phyloP scores from a whole-genome alignment of 495 filamentous ascomycete genomes.

The Physcia stellaris region DNA sequence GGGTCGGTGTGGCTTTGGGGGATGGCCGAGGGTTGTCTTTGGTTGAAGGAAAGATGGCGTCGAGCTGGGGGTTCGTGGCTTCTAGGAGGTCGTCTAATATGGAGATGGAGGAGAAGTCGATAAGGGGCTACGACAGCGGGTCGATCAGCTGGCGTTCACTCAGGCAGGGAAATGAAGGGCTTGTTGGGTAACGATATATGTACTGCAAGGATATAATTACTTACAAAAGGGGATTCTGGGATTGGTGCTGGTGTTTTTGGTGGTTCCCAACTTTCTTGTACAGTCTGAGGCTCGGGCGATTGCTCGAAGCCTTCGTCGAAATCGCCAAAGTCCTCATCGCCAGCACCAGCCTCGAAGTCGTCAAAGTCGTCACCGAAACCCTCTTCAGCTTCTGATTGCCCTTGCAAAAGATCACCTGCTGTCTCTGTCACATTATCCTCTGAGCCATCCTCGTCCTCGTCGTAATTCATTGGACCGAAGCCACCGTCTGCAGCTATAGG shows the following conservation, averaged over 20 bases:
- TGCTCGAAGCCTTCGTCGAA: slow-evolving; percentile 81
- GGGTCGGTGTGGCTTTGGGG: slow-evolving; percentile 9
- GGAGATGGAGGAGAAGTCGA: slow-evolving; percentile 48
- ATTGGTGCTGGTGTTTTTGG: slow-evolving; percentile 29
- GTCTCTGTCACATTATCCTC: slow-evolving; percentile 24
- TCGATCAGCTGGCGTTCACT: no score
- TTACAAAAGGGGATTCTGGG: slow-evolving; percentile 32
- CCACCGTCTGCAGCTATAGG: slow-evolving; percentile 24
- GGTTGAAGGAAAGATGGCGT: slow-evolving; percentile 39
- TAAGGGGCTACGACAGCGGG: slow-evolving; percentile 18
- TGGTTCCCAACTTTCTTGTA: slow-evolving; percentile 25
- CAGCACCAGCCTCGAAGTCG: slow-evolving; percentile 74
- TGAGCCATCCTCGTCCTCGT: slow-evolving; percentile 29
- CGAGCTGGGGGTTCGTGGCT: slow-evolving; percentile 35
- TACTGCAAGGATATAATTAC: slow-evolving; percentile 14
- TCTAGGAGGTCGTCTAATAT: slow-evolving; percentile 32
- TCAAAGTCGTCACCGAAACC: slow-evolving; percentile 86
- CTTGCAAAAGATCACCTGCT: slow-evolving; percentile 23
- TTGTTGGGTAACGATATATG: background rate
- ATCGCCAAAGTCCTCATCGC: slow-evolving; percentile 67
- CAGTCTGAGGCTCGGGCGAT: slow-evolving; percentile 26
- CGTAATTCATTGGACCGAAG: slow-evolving; percentile 21
- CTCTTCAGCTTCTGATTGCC: slow-evolving; percentile 33
- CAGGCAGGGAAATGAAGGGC: no score
- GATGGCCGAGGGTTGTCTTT: slow-evolving; percentile 28